Percentiles rank a stretch among this genome's conserved stretches.
Evolutionary conservation across 768 basidiomycete species (phyloP).

Genomic region (Termitomyces sp.): DNA sequence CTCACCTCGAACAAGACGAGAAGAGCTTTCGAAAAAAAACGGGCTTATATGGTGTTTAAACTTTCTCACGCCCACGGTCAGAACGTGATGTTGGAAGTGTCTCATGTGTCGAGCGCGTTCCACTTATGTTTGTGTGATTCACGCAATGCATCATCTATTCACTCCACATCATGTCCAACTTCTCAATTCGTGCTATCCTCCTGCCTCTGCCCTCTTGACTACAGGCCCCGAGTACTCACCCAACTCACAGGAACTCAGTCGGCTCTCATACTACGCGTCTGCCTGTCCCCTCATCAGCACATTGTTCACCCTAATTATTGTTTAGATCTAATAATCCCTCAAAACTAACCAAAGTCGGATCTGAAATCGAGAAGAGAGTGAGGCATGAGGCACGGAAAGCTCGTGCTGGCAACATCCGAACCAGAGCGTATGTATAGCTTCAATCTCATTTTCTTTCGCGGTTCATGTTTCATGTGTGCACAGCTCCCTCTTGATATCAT

Average conservation of each 20-base stretch:
- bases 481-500: constrained; percentile 76
- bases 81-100: neutral
- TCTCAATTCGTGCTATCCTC: constrained; percentile 83
- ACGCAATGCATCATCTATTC: constrained; percentile 63
- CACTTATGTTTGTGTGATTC: constrained; percentile 4
- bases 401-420: constrained; percentile 67
- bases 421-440: constrained; percentile 61
- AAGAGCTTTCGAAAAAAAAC: constrained; percentile 2
- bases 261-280: constrained; percentile 78
- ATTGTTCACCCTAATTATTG: neutral
- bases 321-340: constrained; percentile 67
- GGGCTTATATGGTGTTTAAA: neutral
- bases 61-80: constrained; percentile 14
- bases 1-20: constrained; percentile 9
- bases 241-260: constrained; percentile 80
- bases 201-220: constrained; percentile 64
- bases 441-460: neutral
- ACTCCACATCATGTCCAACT: constrained; percentile 81
- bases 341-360: constrained; percentile 72
- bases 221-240: constrained; percentile 75
- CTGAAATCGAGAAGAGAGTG: constrained; percentile 72
- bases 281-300: constrained; percentile 10
- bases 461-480: neutral
- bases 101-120: constrained; percentile 3
- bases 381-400: constrained; percentile 62